These are phyloP conservation scores for Urochloa ruziziensis DNA, from an alignment of 176 grass and related monocot species.

Conservation along the genomic window DNA sequence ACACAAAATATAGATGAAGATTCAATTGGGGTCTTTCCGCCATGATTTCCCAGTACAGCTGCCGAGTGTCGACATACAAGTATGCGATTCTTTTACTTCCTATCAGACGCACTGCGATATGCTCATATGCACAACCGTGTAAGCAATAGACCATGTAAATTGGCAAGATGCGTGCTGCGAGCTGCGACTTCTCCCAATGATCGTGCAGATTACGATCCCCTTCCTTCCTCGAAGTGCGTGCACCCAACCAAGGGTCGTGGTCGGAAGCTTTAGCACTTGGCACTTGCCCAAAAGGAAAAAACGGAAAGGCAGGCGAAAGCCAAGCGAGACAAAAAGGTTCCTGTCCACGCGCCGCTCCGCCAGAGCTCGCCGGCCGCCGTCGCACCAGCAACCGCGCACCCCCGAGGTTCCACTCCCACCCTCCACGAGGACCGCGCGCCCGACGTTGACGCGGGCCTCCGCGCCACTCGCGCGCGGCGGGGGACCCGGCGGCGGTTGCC, in stretches of 20 bases:
- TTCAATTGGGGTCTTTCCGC: neutral
- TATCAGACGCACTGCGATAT: neutral
- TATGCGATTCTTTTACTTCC: no score
- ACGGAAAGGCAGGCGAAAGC: neutral
- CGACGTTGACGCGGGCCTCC: slow-evolving; percentile 18
- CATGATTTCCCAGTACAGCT: neutral
- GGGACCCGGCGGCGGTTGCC: neutral
- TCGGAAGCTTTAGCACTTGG: neutral
- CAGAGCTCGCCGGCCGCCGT: neutral
- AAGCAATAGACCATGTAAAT: neutral
- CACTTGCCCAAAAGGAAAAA: neutral
- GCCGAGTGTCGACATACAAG: no score
- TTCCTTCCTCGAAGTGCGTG: neutral
- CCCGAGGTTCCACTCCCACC: no score
- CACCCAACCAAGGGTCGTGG: neutral
- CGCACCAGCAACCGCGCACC: slow-evolving; percentile 6
- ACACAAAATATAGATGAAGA: neutral
- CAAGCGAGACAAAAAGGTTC: neutral
- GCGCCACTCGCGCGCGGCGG: neutral
- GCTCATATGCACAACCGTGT: neutral
- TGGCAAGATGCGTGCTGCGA: neutral
- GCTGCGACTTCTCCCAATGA: neutral
- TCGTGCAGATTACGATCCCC: neutral
- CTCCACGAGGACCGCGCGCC: slow-evolving; percentile 11
- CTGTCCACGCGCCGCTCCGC: slow-evolving; percentile 27